Percentiles rank a stretch among this genome's conserved stretches.
phyloP scores from a whole-genome alignment of 1,284 basidiomycete genomes.

The Trametes versicolor region DNA sequence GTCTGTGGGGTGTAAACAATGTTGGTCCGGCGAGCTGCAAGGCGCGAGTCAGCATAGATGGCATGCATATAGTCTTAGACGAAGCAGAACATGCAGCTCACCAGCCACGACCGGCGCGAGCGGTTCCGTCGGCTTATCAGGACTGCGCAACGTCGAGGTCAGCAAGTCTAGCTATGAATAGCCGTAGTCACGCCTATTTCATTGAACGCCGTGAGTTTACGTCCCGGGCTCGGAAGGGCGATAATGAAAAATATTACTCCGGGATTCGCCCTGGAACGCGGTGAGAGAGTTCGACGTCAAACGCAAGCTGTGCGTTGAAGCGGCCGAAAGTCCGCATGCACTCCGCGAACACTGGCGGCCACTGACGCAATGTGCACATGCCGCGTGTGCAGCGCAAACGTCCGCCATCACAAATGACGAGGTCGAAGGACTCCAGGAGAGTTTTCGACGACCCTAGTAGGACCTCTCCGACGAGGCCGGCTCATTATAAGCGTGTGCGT shows the following conservation, averaged over 20 bases:
- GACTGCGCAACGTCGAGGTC: not conserved
- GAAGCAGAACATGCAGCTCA: not conserved
- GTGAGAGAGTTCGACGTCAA: not conserved
- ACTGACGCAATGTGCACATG: not conserved
- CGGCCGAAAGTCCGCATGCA: not conserved
- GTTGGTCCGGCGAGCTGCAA: not conserved
- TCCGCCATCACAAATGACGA: too few species aligned
- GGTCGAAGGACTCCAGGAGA: not conserved
- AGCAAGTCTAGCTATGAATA: not conserved
- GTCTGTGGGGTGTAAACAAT: not conserved
- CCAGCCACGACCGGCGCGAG: not conserved
- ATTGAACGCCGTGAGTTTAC: constrained; percentile 7
- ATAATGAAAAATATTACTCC: not conserved
- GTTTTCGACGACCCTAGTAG: not conserved
- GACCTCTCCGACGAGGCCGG: constrained; percentile 5
- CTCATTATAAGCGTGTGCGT: constrained; percentile 10
- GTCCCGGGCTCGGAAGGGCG: not conserved
- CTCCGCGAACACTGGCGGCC: not conserved
- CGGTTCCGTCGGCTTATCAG: not conserved
- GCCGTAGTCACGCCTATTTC: not conserved
- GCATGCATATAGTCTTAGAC: not conserved
- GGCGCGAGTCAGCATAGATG: not conserved
- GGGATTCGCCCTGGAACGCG: not conserved
- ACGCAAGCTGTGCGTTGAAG: not conserved
- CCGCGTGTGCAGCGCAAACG: too few species aligned